Percentiles rank a stretch among this genome's conserved stretches.
Conservation (phyloP, 257 asterid species). For the Jacaranda copaia region DNA sequence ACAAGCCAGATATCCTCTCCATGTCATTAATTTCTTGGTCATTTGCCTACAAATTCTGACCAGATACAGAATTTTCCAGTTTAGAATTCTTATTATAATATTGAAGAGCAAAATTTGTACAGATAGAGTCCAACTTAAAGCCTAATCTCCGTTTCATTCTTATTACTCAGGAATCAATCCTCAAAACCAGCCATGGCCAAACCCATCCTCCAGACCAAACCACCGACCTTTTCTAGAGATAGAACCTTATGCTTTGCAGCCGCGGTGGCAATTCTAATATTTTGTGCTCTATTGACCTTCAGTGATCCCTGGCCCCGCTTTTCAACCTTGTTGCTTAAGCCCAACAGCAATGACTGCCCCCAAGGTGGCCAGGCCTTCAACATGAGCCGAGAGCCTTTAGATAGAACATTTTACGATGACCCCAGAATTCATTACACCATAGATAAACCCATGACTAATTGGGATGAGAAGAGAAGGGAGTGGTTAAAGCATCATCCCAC, state of each 20-base stretch:
- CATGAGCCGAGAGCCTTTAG: slow-evolving; percentile 44
- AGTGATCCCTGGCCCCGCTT: slow-evolving; percentile 50
- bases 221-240: slow-evolving; percentile 39
- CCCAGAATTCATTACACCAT: slow-evolving; percentile 57
- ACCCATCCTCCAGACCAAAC: slow-evolving; percentile 40
- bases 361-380: slow-evolving; percentile 21
- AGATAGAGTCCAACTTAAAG: not conserved
- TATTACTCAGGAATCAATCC: not conserved
- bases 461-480: slow-evolving; percentile 69
- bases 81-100: not conserved
- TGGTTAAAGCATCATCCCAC: slow-evolving; percentile 66
- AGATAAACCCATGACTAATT: slow-evolving; percentile 56
- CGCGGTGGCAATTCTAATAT: slow-evolving; percentile 33
- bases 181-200: slow-evolving; percentile 46
- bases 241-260: slow-evolving; percentile 41
- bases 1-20: not conserved
- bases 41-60: slow-evolving; percentile 16
- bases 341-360: slow-evolving; percentile 1
- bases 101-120: not conserved
- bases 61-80: not conserved
- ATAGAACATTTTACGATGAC: slow-evolving; percentile 73
- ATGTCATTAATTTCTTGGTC: not conserved
- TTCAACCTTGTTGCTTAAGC: slow-evolving; percentile 38
- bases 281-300: slow-evolving; percentile 50
- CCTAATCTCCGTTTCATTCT: not conserved